Evolutionary conservation across 352 stramenopile species (phyloP).

Genomic region (Phytopythium delawarense): DNA sequence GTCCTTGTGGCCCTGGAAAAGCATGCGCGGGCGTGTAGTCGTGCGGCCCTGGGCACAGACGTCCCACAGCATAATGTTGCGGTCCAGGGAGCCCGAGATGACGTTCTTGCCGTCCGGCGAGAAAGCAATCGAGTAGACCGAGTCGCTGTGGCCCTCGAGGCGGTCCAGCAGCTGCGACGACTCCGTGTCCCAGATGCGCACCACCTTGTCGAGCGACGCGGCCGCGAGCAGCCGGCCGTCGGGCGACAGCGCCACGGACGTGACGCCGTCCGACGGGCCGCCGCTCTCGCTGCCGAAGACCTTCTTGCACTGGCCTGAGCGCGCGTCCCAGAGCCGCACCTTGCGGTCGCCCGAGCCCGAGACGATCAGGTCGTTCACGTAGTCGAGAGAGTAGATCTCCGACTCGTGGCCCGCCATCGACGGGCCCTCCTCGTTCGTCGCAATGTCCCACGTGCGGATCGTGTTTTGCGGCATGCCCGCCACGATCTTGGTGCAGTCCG

Average conservation of each 20-base stretch:
- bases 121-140: slow-evolving; percentile 86
- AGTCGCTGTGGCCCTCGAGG: slow-evolving; percentile 81
- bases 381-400: slow-evolving; percentile 86
- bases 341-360: slow-evolving; percentile 83
- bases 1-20: slow-evolving; percentile 87
- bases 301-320: slow-evolving; percentile 79
- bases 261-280: slow-evolving; percentile 76
- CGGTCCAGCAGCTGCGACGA: slow-evolving; percentile 76
- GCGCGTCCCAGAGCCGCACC: slow-evolving; percentile 79
- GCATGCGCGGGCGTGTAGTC: slow-evolving; percentile 77
- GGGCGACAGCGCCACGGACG: slow-evolving; percentile 72
- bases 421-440: slow-evolving; percentile 77
- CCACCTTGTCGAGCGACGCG: slow-evolving; percentile 81
- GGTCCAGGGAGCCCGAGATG: slow-evolving; percentile 80
- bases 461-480: slow-evolving; percentile 88
- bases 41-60: slow-evolving; percentile 74
- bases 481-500: slow-evolving; percentile 78
- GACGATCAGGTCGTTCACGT: slow-evolving; percentile 84
- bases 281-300: slow-evolving; percentile 81
- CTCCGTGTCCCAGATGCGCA: slow-evolving; percentile 85
- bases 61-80: slow-evolving; percentile 88
- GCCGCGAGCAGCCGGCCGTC: slow-evolving; percentile 75
- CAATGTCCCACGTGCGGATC: slow-evolving; percentile 86
- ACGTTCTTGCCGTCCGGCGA: slow-evolving; percentile 85
- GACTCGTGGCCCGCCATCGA: slow-evolving; percentile 81